Evolutionary conservation across 2,329 filamentous ascomycete genomes (phyloP).

Genomic region (Capronia coronata): DNA sequence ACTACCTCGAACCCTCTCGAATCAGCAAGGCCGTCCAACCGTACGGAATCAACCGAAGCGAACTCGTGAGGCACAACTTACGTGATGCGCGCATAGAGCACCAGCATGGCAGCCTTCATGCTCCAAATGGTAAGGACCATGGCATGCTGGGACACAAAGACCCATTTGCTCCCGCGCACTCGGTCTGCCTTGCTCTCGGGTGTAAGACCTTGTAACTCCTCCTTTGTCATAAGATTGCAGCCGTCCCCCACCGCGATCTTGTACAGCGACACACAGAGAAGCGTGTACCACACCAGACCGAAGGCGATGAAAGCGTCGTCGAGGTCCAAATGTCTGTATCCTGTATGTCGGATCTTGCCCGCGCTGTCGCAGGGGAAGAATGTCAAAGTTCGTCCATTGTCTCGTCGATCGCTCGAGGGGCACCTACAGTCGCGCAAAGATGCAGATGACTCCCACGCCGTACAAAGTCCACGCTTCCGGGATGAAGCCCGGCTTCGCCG

Average conservation of each 20-base stretch:
- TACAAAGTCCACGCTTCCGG: conserved; percentile 38
- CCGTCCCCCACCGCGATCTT: conserved; percentile 49
- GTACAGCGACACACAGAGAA: conserved; percentile 51
- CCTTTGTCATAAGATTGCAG: conserved; percentile 53
- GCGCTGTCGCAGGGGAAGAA: conserved; percentile 32
- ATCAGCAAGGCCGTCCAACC: too few species aligned
- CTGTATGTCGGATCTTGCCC: conserved; percentile 39
- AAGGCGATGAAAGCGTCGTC: conserved; percentile 54
- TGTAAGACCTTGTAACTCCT: conserved; percentile 43
- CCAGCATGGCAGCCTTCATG: conserved; percentile 49
- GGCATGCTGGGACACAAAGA: conserved; percentile 55
- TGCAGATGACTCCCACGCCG: conserved; percentile 35
- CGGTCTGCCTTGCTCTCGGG: conserved; percentile 40
- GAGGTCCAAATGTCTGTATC: conserved; percentile 46
- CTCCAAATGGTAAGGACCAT: conserved; percentile 53
- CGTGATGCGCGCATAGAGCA: conserved; percentile 49
- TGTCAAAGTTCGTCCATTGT: too few species aligned
- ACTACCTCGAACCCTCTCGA: conserved; percentile 3
- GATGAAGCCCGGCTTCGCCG: conserved; percentile 19
- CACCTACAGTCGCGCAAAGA: conserved; percentile 37
- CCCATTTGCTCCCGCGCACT: conserved; percentile 54
- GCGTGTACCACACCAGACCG: conserved; percentile 50
- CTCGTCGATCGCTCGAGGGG: too few species aligned
- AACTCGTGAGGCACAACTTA: conserved; percentile 29
- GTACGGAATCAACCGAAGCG: too few species aligned